Evolutionary conservation across 164 flowering plant genomes (phyloP), one percentile per base, ranked within the genome.

Genomic region (Amborella trichopoda): DNA sequence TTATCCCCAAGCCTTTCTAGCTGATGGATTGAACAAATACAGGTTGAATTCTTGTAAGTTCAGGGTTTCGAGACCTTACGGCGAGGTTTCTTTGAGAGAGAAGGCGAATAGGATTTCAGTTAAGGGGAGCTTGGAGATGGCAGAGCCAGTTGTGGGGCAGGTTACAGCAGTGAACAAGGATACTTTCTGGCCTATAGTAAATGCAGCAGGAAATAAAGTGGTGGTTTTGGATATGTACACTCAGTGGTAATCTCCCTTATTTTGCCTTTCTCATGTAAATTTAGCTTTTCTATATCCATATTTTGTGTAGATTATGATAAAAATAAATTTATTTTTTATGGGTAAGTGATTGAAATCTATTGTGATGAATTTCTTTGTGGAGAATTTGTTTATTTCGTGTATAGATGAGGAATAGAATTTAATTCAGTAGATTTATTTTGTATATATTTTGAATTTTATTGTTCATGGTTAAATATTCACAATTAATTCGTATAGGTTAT

Each of bases 161-260:
- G 73, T 69, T 13, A 65, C 70, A 2, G 70, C 62, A 53, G 73
- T 69, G 40, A 33, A 55, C 54, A 69, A 69, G 52, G 70, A 69
- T 23, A 65, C 73, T n/a, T 65, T 69, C 47, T 69, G 73, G 73
- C 73, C 73, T 16, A 48, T 65, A 14, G 70, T 65, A 25, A 33
- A 55, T 17, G 67, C 59, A 16, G 61, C 73, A 1, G 69, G 47
- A 0, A 67, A 61, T 13, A 68, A 61, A 56, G 30, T 62, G 14
- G 73, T 68, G 1, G 73, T 68, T 27, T 64, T 68, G 17, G 73
- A 68, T 32, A 68, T 68, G 73, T 68, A 65, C 55, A 68, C 73
- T 1, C 67, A 64, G 39, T 68, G 73, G 73, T 68, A 56, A 11
- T 38, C 5, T n/a, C 14, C 16, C 16, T 14, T 8, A 10, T 37